Evolutionary conservation across 2,329 filamentous ascomycete genomes (phyloP).

Genomic region (Lasiodiplodia hormozganensis): DNA sequence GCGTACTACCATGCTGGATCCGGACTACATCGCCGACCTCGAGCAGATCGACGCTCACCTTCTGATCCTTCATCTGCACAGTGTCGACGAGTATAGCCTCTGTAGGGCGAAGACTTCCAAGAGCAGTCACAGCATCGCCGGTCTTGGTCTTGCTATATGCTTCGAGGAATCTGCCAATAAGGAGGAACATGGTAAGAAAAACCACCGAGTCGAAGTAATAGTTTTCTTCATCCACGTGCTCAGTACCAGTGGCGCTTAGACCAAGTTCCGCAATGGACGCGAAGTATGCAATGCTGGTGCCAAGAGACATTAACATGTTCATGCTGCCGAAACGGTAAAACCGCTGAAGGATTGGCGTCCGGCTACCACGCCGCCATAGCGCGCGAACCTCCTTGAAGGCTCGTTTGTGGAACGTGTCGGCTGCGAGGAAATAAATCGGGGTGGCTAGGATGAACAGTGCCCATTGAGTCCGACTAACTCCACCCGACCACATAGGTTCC

Average conservation of each 20-base stretch:
- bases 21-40: conserved; percentile 64
- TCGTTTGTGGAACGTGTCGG: conserved; percentile 82
- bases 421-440: conserved; percentile 84
- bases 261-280: conserved; percentile 80
- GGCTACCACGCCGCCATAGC: conserved; percentile 79
- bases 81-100: conserved; percentile 74
- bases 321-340: conserved; percentile 97
- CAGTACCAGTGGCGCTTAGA: conserved; percentile 56
- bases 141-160: conserved; percentile 91
- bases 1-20: conserved; percentile 80
- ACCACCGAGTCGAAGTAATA: conserved; percentile 91
- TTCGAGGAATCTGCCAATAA: conserved; percentile 77
- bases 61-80: conserved; percentile 42
- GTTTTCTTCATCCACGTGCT: conserved; percentile 44
- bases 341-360: conserved; percentile 72
- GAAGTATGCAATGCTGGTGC: conserved; percentile 86
- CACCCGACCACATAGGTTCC: conserved; percentile 71
- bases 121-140: conserved; percentile 80
- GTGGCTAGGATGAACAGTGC: conserved; percentile 82
- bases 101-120: conserved; percentile 78
- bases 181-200: conserved; percentile 87
- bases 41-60: conserved; percentile 70
- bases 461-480: conserved; percentile 77
- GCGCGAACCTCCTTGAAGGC: conserved; percentile 79
- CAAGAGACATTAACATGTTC: conserved; percentile 91